Evolutionary conservation across 371 early-diverging fungal genomes (phyloP).

Genomic region (Umbelopsis sp.): DNA sequence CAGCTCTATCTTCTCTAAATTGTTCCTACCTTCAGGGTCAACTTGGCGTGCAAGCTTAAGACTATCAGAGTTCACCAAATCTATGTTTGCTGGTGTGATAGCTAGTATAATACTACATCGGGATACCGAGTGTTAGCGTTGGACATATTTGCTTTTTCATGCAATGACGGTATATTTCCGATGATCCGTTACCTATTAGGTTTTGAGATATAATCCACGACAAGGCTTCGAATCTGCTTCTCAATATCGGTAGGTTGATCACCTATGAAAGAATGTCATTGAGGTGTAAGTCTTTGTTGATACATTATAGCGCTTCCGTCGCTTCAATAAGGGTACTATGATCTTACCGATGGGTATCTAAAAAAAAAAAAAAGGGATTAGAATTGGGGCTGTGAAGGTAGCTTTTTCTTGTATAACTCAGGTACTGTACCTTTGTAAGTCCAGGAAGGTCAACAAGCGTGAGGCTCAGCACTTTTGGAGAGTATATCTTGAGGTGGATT

Average conservation of each 20-base stretch:
- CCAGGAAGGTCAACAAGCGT: conserved; percentile 96
- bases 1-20: too few species aligned
- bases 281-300: neutral
- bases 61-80: conserved; percentile 93
- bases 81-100: conserved; percentile 91
- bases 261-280: conserved; percentile 38
- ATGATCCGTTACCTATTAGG: conserved; percentile 68
- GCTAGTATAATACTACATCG: conserved; percentile 83
- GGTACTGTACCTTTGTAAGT: conserved; percentile 73
- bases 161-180: too few species aligned
- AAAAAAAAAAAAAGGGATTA: neutral
- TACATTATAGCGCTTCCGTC: neutral
- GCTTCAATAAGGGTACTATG: neutral
- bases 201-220: conserved; percentile 85
- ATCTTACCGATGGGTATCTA: conserved; percentile 52
- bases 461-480: conserved; percentile 83
- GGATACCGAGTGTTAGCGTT: too few species aligned
- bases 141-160: too few species aligned
- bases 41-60: conserved; percentile 91
- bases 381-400: too few species aligned
- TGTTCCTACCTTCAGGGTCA: conserved; percentile 70
- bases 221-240: conserved; percentile 81
- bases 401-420: conserved; percentile 17
- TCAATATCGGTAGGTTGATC: conserved; percentile 94
- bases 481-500: conserved; percentile 88